phyloP scores from a whole-genome alignment of 148 eudicot species.

The Euryodendron excelsum region DNA sequence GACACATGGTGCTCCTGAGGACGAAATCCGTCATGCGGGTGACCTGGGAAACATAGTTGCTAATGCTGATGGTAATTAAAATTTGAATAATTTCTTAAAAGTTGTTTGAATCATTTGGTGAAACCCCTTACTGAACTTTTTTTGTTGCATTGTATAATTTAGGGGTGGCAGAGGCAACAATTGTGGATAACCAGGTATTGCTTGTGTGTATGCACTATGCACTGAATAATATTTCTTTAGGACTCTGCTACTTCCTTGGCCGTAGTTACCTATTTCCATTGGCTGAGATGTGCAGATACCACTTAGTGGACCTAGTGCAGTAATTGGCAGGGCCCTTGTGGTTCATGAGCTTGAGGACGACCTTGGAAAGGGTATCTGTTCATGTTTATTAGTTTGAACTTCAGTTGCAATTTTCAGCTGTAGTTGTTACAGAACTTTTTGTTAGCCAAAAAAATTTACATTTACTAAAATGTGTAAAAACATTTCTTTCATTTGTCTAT shows the following conservation, averaged over 20 bases:
- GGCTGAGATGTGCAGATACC: conserved; percentile 64
- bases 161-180: conserved; percentile 93
- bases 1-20: conserved; percentile 99
- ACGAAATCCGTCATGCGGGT: conserved; percentile 98
- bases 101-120: background rate
- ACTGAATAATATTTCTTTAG: background rate
- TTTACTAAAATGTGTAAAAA: background rate
- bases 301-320: conserved; percentile 75
- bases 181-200: conserved; percentile 75
- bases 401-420: background rate
- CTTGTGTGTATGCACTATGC: background rate
- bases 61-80: conserved; percentile 65
- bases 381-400: background rate
- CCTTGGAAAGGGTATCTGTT: conserved; percentile 81
- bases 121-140: background rate
- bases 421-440: background rate
- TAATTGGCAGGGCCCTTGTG: conserved; percentile 88
- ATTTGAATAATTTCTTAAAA: background rate
- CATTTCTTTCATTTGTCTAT: background rate
- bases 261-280: background rate
- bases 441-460: background rate
- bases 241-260: background rate
- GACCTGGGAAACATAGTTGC: conserved; percentile 99
- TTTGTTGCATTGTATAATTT: conserved; percentile 14
- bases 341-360: conserved; percentile 97